A percentile compares a stretch with the other conserved stretches of the same genome.
Conservation (phyloP, 352 stramenopile genomes). For the Phytophthora cryptogea region DNA sequence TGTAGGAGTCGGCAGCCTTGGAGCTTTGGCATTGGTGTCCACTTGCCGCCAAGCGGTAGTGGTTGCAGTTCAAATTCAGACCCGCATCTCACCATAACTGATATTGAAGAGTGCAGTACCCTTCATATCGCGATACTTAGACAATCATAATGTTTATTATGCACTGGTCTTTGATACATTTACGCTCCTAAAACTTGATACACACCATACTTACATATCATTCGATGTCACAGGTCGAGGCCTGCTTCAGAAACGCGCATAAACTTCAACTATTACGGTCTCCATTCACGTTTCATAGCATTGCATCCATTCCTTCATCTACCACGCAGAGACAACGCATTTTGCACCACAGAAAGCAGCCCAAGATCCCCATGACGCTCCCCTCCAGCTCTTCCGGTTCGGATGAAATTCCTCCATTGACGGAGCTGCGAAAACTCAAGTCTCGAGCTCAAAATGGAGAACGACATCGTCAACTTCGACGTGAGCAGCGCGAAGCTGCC, state of each 20-base stretch:
- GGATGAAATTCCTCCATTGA: slow-evolving; percentile 7
- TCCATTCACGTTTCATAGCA: slow-evolving; percentile 5
- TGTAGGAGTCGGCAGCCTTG: not conserved
- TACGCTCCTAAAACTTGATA: too few relatives aligned
- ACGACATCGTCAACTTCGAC: slow-evolving; percentile 18
- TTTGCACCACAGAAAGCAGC: not conserved
- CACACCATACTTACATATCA: not conserved
- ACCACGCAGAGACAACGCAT: not conserved
- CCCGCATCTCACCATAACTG: not conserved
- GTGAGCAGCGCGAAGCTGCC: slow-evolving; percentile 8
- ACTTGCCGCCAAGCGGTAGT: slow-evolving; percentile 8
- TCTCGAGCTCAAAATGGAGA: slow-evolving; percentile 21
- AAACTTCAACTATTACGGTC: slow-evolving; percentile 29
- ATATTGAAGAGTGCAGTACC: not conserved
- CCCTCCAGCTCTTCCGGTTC: not conserved
- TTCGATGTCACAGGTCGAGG: not conserved
- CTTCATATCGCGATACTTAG: too few relatives aligned
- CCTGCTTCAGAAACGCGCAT: slow-evolving; percentile 15
- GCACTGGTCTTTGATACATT: too few relatives aligned
- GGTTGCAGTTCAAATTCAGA: slow-evolving; percentile 16
- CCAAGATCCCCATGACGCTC: slow-evolving; percentile 10
- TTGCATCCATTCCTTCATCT: slow-evolving; percentile 20
- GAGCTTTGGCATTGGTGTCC: not conserved
- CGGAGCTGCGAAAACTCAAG: slow-evolving; percentile 20
- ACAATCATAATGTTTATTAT: too few relatives aligned